A percentile compares a stretch with the other conserved stretches of the same genome.
Conservation (phyloP, 495 filamentous ascomycete genomes). For the Aspergillus steynii region DNA sequence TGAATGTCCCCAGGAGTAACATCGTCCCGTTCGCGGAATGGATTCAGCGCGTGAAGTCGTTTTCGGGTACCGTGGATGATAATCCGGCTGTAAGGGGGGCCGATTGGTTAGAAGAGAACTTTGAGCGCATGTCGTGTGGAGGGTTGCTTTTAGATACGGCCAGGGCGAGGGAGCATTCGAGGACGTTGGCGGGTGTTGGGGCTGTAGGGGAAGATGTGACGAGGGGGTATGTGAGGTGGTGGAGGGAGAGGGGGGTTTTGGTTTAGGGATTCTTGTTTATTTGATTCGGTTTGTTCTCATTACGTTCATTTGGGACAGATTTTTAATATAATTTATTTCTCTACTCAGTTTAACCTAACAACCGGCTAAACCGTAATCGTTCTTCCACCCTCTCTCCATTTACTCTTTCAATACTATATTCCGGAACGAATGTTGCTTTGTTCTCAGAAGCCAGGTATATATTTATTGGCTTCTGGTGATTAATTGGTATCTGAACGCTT, state of each 20-base stretch:
- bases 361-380: too few relatives aligned
- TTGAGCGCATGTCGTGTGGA: conserved; percentile 22
- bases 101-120: conserved; percentile 54
- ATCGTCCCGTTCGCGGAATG: conserved; percentile 49
- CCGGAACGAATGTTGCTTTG: too few relatives aligned
- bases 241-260: conserved; percentile 11
- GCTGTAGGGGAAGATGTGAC: conserved; percentile 5
- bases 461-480: too few relatives aligned
- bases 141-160: conserved; percentile 2
- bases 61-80: conserved; percentile 28
- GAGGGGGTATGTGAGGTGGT: conserved; percentile 7
- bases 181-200: background rate
- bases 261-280: background rate
- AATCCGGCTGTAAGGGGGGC: conserved; percentile 49
- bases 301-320: background rate
- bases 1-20: conserved; percentile 35
- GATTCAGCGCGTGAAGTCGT: conserved; percentile 41
- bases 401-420: too few relatives aligned
- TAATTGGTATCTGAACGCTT: too few relatives aligned
- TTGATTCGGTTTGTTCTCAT: background rate
- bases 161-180: background rate
- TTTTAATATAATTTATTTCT: background rate
- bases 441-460: too few relatives aligned
- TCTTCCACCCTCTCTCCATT: too few relatives aligned
- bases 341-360: too few relatives aligned